These are phyloP conservation scores for Wickerhamomyces sp. DNA, from an alignment of 1,139 yeast genomes.

Conservation along the genomic window DNA sequence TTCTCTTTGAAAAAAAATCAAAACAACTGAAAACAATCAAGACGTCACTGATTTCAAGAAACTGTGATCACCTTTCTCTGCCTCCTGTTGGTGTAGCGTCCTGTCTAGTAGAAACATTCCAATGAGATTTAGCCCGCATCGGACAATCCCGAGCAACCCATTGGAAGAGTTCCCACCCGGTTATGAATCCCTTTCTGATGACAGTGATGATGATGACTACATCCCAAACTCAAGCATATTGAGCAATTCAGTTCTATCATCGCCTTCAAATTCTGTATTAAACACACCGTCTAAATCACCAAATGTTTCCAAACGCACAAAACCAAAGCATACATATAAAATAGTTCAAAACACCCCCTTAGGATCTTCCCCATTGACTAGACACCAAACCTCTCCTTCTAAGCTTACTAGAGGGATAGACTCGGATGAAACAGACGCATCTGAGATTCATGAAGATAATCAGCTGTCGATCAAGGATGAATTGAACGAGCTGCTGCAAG, in stretches of 20 bases:
- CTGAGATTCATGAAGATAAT: background rate
- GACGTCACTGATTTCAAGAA: no score
- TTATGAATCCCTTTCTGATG: conserved; percentile 22
- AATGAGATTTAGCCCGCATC: conserved; percentile 27
- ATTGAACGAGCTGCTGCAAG: conserved; percentile 16
- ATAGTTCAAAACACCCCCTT: conserved; percentile 11
- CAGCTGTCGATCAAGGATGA: conserved; percentile 5
- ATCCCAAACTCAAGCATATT: conserved; percentile 5
- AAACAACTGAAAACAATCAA: background rate
- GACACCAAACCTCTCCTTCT: background rate
- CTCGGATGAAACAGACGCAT: background rate
- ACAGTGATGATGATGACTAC: conserved; percentile 10
- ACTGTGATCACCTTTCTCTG: no score
- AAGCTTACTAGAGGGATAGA: conserved; percentile 1
- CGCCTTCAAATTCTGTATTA: conserved; percentile 2
- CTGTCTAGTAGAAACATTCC: no score
- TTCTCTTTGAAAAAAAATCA: background rate
- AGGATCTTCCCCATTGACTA: conserved; percentile 4
- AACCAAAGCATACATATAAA: background rate
- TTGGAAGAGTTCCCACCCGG: conserved; percentile 16
- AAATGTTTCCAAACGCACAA: background rate
- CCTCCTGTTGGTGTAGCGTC: no score
- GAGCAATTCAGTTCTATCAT: conserved; percentile 10
- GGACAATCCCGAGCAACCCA: conserved; percentile 15
- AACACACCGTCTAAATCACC: conserved; percentile 16